Evolutionary conservation across 2,329 filamentous ascomycete species (phyloP).

Genomic region (Trichoderma oligosporum): DNA sequence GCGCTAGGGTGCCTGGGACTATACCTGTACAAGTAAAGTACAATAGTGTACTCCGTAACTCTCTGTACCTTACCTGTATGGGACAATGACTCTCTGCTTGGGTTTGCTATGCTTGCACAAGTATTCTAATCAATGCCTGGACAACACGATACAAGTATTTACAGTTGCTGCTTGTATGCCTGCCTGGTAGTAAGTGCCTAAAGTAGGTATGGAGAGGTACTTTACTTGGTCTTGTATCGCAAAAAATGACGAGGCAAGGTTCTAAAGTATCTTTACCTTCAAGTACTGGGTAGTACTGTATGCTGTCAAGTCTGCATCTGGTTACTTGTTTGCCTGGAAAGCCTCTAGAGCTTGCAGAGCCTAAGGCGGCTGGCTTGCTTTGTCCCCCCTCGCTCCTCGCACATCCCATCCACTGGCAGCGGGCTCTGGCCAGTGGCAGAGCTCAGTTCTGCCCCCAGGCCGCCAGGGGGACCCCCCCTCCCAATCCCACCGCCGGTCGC

Average conservation of each 20-base stretch:
- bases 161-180: too few species aligned
- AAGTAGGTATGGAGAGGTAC: too few species aligned
- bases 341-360: background rate
- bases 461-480: constrained; percentile 12
- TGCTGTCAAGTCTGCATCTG: too few species aligned
- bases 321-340: too few species aligned
- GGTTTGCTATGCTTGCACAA: too few species aligned
- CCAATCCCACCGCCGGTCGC: constrained; percentile 10
- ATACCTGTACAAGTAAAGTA: background rate
- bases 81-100: too few species aligned
- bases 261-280: background rate
- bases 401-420: constrained; percentile 11
- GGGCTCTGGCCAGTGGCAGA: constrained; percentile 14
- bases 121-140: too few species aligned
- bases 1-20: background rate
- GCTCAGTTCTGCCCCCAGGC: constrained; percentile 14
- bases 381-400: constrained; percentile 1
- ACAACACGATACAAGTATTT: too few species aligned
- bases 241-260: too few species aligned
- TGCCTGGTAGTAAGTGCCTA: too few species aligned
- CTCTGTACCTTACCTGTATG: background rate
- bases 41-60: background rate
- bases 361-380: constrained; percentile 8
- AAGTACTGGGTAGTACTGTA: too few species aligned
- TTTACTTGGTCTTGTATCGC: too few species aligned